These are phyloP conservation scores for Diversispora epigaea DNA, from an alignment of 192 early-diverging fungal genomes.

Conservation along the genomic window DNA sequence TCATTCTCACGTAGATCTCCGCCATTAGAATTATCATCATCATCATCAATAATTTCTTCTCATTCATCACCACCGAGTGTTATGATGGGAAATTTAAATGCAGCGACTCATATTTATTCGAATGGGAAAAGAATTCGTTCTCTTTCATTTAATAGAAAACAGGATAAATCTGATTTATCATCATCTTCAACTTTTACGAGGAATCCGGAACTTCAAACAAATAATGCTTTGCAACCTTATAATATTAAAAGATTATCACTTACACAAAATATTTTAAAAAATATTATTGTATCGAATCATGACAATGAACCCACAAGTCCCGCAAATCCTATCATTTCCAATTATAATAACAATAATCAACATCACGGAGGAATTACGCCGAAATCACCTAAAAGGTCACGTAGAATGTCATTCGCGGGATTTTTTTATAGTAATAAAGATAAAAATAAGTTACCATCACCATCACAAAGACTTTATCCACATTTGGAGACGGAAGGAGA, in stretches of 20 bases:
- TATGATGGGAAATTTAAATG: neutral
- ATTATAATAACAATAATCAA: neutral
- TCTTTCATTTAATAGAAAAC: neutral
- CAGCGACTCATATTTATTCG: neutral
- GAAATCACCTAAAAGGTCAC: constrained; percentile 15
- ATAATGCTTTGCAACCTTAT: neutral
- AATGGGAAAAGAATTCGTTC: neutral
- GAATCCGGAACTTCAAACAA: neutral
- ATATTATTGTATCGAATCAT: neutral
- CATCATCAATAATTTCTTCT: neutral
- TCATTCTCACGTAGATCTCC: constrained; percentile 12
- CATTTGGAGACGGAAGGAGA: constrained; percentile 17
- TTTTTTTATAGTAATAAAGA: constrained; percentile 15
- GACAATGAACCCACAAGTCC: neutral
- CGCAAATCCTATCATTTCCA: neutral
- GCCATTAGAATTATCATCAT: neutral
- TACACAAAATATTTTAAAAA: neutral
- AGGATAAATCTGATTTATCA: neutral
- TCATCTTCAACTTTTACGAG: neutral
- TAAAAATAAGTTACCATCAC: neutral
- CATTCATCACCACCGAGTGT: constrained; percentile 6
- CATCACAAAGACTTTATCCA: constrained; percentile 17
- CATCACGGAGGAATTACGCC: neutral
- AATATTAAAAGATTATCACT: neutral
- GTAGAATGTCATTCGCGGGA: constrained; percentile 17